Evolutionary conservation across 2,329 filamentous ascomycete genomes (phyloP).

Genomic region (Colletotrichum sp.): DNA sequence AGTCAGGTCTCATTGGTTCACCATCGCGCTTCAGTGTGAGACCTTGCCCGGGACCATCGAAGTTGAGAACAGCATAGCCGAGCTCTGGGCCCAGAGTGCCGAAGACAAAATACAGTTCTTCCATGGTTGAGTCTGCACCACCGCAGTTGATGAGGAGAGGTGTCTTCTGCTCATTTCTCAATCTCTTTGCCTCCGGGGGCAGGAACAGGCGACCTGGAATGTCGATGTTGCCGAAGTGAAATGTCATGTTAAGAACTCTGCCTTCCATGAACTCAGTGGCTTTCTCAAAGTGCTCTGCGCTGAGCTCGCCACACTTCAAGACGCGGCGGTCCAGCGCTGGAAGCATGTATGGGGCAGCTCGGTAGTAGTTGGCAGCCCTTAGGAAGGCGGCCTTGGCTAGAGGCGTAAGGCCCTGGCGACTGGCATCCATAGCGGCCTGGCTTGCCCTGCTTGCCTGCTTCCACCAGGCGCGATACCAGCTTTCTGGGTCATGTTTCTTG

Average conservation of each 20-base stretch:
- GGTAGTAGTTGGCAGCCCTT: slow-evolving; percentile 44
- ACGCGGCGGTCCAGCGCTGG: slow-evolving; percentile 29
- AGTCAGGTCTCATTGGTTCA: slow-evolving; percentile 39
- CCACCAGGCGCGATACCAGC: slow-evolving; percentile 42
- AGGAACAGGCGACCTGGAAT: slow-evolving; percentile 42
- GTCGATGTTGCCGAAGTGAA: slow-evolving; percentile 35
- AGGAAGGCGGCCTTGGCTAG: slow-evolving; percentile 40
- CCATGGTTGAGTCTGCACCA: slow-evolving; percentile 41
- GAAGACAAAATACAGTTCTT: slow-evolving; percentile 44
- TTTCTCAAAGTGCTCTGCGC: slow-evolving; percentile 28
- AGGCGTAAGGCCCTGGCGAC: slow-evolving; percentile 28
- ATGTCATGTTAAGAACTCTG: slow-evolving; percentile 28
- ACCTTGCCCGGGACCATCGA: slow-evolving; percentile 53
- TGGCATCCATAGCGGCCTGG: slow-evolving; percentile 34
- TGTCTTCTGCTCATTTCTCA: slow-evolving; percentile 25
- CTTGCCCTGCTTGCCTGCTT: slow-evolving; percentile 35
- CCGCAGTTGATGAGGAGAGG: slow-evolving; percentile 39
- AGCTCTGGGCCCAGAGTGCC: slow-evolving; percentile 26
- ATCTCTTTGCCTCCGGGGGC: slow-evolving; percentile 26
- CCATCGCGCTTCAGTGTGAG: slow-evolving; percentile 32
- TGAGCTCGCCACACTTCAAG: background rate
- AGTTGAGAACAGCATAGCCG: slow-evolving; percentile 48
- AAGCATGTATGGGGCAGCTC: slow-evolving; percentile 37
- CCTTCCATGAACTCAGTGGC: slow-evolving; percentile 18
- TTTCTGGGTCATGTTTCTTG: slow-evolving; percentile 39